These are phyloP conservation scores for Trametes versicolor DNA, from an alignment of 1,284 basidiomycete genomes.

Conservation along the genomic window DNA sequence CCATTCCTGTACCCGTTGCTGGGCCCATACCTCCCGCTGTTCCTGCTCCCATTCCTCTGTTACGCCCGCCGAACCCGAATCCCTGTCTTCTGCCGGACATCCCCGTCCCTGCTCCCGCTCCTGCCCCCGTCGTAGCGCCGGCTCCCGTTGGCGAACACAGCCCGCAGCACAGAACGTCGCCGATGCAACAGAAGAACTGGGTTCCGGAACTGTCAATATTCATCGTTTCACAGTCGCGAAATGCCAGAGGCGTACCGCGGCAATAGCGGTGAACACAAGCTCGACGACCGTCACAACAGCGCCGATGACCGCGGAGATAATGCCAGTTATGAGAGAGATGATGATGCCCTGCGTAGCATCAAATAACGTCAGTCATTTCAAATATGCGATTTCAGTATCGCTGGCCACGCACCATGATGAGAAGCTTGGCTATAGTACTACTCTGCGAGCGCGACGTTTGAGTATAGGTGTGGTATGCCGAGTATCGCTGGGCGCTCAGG, in stretches of 20 bases:
- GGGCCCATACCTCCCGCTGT: not conserved
- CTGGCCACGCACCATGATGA: not conserved
- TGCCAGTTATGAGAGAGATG: not conserved
- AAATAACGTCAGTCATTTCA: not conserved
- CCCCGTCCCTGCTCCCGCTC: slow-evolving; percentile 11
- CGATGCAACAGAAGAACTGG: slow-evolving; percentile 9
- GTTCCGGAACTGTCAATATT: not conserved
- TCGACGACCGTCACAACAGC: not conserved
- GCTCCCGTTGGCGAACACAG: slow-evolving; percentile 12
- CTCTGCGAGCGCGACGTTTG: too few species aligned
- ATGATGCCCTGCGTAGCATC: slow-evolving; percentile 2
- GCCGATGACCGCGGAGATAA: not conserved
- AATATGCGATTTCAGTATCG: not conserved
- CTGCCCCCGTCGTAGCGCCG: slow-evolving; percentile 2
- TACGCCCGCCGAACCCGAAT: slow-evolving; percentile 5
- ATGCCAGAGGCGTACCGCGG: not conserved
- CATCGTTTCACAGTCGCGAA: not conserved
- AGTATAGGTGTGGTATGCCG: too few species aligned
- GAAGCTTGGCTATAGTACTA: not conserved
- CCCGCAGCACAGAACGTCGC: slow-evolving; percentile 12
- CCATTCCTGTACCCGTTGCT: not conserved
- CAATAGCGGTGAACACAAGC: slow-evolving; percentile 1
- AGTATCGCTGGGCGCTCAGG: too few species aligned
- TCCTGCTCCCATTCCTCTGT: not conserved
- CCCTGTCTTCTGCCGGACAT: slow-evolving; percentile 6